Evolutionary conservation across 257 asterid genomes (phyloP).

Genomic region (Ehretia macrophylla): DNA sequence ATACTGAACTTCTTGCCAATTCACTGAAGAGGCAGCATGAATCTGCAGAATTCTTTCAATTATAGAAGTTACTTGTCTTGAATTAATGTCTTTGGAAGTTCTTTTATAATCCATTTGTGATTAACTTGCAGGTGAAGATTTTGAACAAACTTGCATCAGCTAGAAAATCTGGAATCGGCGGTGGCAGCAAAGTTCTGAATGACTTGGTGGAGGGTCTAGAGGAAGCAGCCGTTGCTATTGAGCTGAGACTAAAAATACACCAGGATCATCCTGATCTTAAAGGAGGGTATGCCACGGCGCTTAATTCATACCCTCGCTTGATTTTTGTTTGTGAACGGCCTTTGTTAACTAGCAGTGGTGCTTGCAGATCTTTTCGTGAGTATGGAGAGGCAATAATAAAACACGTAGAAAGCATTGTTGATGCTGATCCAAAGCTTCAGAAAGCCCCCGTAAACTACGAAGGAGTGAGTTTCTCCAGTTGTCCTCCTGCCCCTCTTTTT

Average conservation of each 20-base stretch:
- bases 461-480: constrained; percentile 60
- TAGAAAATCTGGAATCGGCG: constrained; percentile 72
- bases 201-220: constrained; percentile 88
- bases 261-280: constrained; percentile 78
- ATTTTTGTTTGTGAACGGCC: neutral
- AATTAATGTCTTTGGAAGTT: too few species aligned
- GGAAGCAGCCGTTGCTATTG: constrained; percentile 76
- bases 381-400: constrained; percentile 90
- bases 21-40: too few species aligned
- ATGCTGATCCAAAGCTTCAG: constrained; percentile 58
- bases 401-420: constrained; percentile 50
- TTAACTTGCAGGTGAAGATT: constrained; percentile 67
- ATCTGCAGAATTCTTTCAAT: too few species aligned
- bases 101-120: neutral
- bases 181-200: constrained; percentile 93
- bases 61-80: too few species aligned
- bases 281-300: constrained; percentile 65
- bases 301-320: too few species aligned
- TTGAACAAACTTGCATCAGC: constrained; percentile 96
- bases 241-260: constrained; percentile 81
- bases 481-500: neutral
- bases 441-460: constrained; percentile 94
- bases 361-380: constrained; percentile 75
- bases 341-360: constrained; percentile 13
- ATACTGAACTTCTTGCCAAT: too few species aligned